phyloP scores from a whole-genome alignment of 31 red algal species.

The Bonnemaisonia californica region DNA sequence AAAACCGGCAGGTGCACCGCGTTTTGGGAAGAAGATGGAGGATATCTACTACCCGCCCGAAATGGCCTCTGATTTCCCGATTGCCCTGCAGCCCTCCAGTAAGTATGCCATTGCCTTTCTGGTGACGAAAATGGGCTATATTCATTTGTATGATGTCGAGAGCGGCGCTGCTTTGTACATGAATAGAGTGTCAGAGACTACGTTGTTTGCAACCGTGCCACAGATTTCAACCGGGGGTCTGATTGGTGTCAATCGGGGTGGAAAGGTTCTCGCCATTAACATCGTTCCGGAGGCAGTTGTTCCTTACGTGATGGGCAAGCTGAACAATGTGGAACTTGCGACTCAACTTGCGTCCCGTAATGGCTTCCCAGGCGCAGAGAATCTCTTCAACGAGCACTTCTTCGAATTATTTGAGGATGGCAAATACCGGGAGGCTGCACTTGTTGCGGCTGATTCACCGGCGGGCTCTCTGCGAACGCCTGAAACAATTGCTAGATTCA shows the following conservation, averaged over 20 bases:
- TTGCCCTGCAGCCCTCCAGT: slow-evolving; percentile 83
- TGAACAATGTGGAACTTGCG: slow-evolving; percentile 90
- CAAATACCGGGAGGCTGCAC: slow-evolving; percentile 90
- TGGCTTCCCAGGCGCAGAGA: slow-evolving; percentile 94
- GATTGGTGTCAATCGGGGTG: slow-evolving; percentile 87
- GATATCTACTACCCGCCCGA: slow-evolving; percentile 94
- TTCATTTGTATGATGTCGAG: slow-evolving; percentile 93
- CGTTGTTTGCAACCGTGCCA: slow-evolving; percentile 81
- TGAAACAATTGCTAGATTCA: slow-evolving; percentile 92
- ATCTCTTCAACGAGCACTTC: slow-evolving; percentile 92
- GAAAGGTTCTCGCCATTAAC: slow-evolving; percentile 81
- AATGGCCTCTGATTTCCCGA: slow-evolving; percentile 88
- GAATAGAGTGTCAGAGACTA: slow-evolving; percentile 93
- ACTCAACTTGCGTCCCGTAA: slow-evolving; percentile 88
- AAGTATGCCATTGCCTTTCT: slow-evolving; percentile 86
- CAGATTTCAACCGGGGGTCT: slow-evolving; percentile 82
- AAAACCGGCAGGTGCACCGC: slow-evolving; percentile 91
- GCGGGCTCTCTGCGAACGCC: slow-evolving; percentile 93
- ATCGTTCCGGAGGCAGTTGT: slow-evolving; percentile 84
- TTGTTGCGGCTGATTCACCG: slow-evolving; percentile 97
- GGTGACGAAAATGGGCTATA: slow-evolving; percentile 96
- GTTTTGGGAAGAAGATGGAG: slow-evolving; percentile 89
- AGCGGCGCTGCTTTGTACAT: slow-evolving; percentile 89
- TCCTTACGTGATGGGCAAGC: slow-evolving; percentile 90
- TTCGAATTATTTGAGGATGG: slow-evolving; percentile 85